phyloP scores from a whole-genome alignment of 495 filamentous ascomycete species.

The Evernia prunastri region DNA sequence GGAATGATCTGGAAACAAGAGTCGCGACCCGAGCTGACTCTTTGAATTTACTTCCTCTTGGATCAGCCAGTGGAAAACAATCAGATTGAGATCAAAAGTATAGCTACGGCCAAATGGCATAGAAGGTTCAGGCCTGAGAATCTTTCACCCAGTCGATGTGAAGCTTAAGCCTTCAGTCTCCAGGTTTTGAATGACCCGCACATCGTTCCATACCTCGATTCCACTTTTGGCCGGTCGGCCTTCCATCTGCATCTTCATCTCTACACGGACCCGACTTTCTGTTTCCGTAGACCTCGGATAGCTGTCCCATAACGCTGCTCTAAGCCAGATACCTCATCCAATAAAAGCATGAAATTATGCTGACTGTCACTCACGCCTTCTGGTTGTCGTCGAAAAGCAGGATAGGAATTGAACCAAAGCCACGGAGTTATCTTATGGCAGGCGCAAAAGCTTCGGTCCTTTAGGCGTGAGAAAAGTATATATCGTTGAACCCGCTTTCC shows the following conservation, averaged over 20 bases:
- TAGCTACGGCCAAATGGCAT: background rate
- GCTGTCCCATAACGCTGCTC: background rate
- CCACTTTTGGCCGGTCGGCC: background rate
- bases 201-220: constrained; percentile 4
- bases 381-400: too few species aligned
- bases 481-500: too few species aligned
- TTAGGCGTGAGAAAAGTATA: too few species aligned
- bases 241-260: background rate
- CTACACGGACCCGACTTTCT: background rate
- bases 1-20: too few species aligned
- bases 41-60: too few species aligned
- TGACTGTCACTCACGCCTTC: background rate
- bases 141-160: too few species aligned
- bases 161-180: background rate
- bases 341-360: background rate
- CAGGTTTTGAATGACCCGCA: background rate
- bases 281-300: background rate
- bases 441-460: too few species aligned
- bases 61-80: too few species aligned
- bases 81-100: too few species aligned
- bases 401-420: too few species aligned
- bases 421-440: too few species aligned
- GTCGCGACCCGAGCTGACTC: too few species aligned
- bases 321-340: background rate
- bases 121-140: background rate